A percentile compares a stretch with the other conserved stretches of the same genome.
Conservation (phyloP, 2,329 filamentous ascomycete species). For the Chrysoporthe deuterocubensis region DNA sequence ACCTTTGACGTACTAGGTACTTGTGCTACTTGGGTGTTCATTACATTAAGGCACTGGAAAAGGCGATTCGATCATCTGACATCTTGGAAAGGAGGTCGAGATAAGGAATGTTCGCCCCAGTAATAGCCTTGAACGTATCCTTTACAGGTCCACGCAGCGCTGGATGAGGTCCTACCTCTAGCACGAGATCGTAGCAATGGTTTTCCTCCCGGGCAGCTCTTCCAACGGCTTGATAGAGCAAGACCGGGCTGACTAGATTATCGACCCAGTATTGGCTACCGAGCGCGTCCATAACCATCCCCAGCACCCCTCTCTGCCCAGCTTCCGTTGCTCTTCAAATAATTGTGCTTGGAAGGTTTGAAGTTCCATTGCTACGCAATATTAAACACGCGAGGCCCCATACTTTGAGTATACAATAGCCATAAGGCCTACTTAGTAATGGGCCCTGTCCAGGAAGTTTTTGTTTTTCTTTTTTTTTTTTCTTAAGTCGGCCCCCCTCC, state of each 20-base stretch:
- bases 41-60: constrained; percentile 19
- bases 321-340: too few relatives aligned
- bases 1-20: too few relatives aligned
- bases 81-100: constrained; percentile 31
- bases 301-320: too few relatives aligned
- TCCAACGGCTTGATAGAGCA: background rate
- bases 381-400: too few relatives aligned
- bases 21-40: too few relatives aligned
- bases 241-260: background rate
- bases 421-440: too few relatives aligned
- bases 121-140: constrained; percentile 34
- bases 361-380: too few relatives aligned
- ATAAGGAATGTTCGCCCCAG: constrained; percentile 31
- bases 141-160: constrained; percentile 44
- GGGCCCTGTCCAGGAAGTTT: too few relatives aligned
- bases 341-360: too few relatives aligned
- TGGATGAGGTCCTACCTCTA: constrained; percentile 41
- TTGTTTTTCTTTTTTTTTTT: too few relatives aligned
- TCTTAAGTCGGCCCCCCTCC: too few relatives aligned
- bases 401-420: too few relatives aligned
- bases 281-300: constrained; percentile 10
- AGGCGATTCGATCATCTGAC: constrained; percentile 27
- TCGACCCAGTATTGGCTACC: constrained; percentile 6
- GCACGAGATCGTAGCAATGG: constrained; percentile 21
- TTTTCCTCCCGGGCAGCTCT: constrained; percentile 19